Evolutionary conservation across 2,329 filamentous ascomycete species (phyloP).

Genomic region (Aspergillus candidus): DNA sequence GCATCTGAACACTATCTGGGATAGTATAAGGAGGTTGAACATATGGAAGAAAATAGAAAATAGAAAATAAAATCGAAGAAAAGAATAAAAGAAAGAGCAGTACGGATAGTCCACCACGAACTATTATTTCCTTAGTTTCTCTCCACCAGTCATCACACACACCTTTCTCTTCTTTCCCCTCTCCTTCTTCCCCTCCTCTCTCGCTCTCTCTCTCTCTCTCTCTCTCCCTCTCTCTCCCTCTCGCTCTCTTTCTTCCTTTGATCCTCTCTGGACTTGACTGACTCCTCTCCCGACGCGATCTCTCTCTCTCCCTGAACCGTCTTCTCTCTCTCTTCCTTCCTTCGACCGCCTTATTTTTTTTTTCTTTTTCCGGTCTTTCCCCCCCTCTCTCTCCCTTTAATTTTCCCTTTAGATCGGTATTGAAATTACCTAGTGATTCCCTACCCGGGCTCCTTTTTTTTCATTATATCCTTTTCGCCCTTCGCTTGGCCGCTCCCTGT

Average conservation of each 20-base stretch:
- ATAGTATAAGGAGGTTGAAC: no score
- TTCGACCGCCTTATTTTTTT: neutral
- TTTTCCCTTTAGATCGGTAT: constrained; percentile 9
- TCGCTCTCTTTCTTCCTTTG: constrained; percentile 5
- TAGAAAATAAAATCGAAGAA: neutral
- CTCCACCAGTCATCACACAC: no score
- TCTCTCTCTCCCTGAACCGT: constrained; percentile 1
- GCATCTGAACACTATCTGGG: no score
- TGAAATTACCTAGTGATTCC: constrained; percentile 1
- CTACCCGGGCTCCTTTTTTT: constrained; percentile 4
- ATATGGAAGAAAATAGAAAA: neutral
- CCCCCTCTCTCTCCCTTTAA: constrained; percentile 2
- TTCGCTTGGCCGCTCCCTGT: no score
- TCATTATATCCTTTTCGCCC: no score
- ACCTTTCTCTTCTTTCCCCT: neutral
- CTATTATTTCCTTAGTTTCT: constrained; percentile 14
- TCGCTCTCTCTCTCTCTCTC: constrained; percentile 8
- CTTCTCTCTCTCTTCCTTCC: neutral
- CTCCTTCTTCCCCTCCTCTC: constrained; percentile 8
- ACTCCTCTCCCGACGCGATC: constrained; percentile 7
- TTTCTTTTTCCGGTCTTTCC: constrained; percentile 1
- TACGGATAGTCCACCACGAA: constrained; percentile 3
- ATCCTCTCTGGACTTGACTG: neutral
- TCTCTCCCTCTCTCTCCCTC: constrained; percentile 7
- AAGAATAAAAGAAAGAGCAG: constrained; percentile 2